These are phyloP conservation scores for Pichia norvegensis DNA, from an alignment of 1,139 yeast species.

Conservation along the genomic window DNA sequence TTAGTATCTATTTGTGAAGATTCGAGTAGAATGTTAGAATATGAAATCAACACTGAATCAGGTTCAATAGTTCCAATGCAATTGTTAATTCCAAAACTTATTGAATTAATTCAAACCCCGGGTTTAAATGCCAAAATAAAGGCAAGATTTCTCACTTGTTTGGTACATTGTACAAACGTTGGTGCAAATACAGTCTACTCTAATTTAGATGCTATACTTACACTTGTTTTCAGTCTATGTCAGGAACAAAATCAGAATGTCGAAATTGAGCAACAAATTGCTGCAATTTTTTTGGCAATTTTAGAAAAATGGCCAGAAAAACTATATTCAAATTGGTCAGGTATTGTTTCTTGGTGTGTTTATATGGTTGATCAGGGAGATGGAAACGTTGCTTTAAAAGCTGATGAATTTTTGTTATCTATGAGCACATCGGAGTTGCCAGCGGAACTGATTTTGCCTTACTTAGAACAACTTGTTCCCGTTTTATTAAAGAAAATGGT, in stretches of 20 bases:
- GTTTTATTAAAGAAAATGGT: constrained; percentile 77
- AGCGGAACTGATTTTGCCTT: constrained; percentile 43
- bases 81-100: constrained; percentile 56
- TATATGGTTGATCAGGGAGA: constrained; percentile 66
- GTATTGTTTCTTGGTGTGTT: constrained; percentile 75
- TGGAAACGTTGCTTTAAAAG: constrained; percentile 80
- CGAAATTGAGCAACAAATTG: constrained; percentile 64
- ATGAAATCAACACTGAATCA: constrained; percentile 54
- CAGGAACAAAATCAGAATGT: constrained; percentile 49
- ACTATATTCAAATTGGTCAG: constrained; percentile 69
- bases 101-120: constrained; percentile 41
- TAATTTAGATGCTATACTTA: constrained; percentile 59
- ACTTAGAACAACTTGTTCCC: constrained; percentile 60
- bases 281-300: constrained; percentile 68
- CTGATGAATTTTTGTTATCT: constrained; percentile 82
- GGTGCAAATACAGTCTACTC: constrained; percentile 59
- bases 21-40: constrained; percentile 49
- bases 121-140: constrained; percentile 40
- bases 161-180: constrained; percentile 68
- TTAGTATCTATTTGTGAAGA: no score
- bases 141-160: constrained; percentile 60
- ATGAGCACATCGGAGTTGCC: constrained; percentile 59
- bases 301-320: constrained; percentile 77
- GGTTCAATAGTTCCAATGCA: constrained; percentile 43
- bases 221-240: constrained; percentile 49